A percentile compares a stretch with the other conserved stretches of the same genome.
Evolutionary conservation across 192 early-diverging fungal genomes (phyloP).

Genomic region (Coemansia sp.): DNA sequence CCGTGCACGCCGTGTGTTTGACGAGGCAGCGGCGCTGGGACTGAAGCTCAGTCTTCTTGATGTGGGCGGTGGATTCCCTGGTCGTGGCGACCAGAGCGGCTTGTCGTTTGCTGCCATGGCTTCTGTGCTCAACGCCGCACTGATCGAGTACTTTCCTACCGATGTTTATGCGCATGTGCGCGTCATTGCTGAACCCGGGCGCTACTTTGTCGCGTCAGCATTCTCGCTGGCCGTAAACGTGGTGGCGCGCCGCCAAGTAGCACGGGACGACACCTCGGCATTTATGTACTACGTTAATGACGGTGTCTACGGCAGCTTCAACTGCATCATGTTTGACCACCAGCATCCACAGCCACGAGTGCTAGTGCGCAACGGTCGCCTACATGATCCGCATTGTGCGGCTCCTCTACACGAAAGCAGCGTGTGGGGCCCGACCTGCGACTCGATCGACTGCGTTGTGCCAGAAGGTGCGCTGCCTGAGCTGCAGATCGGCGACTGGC

Average conservation of each 20-base stretch:
- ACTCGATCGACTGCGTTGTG: constrained; percentile 94
- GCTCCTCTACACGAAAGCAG: constrained; percentile 55
- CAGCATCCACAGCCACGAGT: constrained; percentile 70
- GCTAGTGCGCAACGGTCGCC: constrained; percentile 56
- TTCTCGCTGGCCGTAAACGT: constrained; percentile 94
- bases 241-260: constrained; percentile 81
- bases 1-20: constrained; percentile 85
- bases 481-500: constrained; percentile 93
- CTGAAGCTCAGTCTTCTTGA: constrained; percentile 75
- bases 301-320: constrained; percentile 97
- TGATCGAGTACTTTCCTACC: constrained; percentile 75
- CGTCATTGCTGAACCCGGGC: constrained; percentile 97
- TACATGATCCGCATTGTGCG: constrained; percentile 21
- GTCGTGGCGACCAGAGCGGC: constrained; percentile 68
- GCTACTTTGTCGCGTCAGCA: constrained; percentile 92
- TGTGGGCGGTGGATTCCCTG: constrained; percentile 96
- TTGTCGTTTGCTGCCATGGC: constrained; percentile 87
- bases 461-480: constrained; percentile 68
- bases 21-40: constrained; percentile 75
- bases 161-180: constrained; percentile 61
- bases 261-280: constrained; percentile 49
- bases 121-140: constrained; percentile 68
- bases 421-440: constrained; percentile 98
- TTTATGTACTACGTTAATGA: constrained; percentile 97
- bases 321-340: constrained; percentile 98